Evolutionary conservation across 306 rosid species (phyloP).

Genomic region (Castanea sativa): DNA sequence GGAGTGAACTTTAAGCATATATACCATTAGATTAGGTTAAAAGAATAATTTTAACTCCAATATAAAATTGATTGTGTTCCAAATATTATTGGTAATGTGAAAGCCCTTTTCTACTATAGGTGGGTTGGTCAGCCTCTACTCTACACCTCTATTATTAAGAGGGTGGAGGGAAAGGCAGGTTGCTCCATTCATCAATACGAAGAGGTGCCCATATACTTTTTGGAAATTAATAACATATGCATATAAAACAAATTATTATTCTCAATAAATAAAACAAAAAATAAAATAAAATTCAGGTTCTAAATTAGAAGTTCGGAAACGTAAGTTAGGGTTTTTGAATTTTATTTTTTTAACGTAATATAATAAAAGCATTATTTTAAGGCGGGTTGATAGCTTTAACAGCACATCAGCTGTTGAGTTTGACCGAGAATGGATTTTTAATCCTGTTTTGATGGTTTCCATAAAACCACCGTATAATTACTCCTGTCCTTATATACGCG

Average conservation of each 20-base stretch:
- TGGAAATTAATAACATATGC: slow-evolving; percentile 4
- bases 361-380: slow-evolving; percentile 37
- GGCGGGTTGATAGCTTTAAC: slow-evolving; percentile 40
- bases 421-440: slow-evolving; percentile 56
- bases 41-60: no score
- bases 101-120: no score
- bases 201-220: slow-evolving; percentile 20
- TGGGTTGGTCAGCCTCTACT: no score
- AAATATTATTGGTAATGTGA: no score
- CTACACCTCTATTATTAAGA: no score
- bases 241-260: neutral
- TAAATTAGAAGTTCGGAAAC: slow-evolving; percentile 32
- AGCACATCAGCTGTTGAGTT: slow-evolving; percentile 52
- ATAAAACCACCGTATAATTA: slow-evolving; percentile 22
- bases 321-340: slow-evolving; percentile 35
- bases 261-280: no score
- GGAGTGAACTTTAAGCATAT: fast-evolving
- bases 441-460: slow-evolving; percentile 30
- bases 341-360: slow-evolving; percentile 22
- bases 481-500: slow-evolving; percentile 13
- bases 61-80: no score
- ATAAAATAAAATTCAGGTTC: slow-evolving; percentile 13
- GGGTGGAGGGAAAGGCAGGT: no score
- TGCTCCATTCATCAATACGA: slow-evolving; percentile 5
- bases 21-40: fast-evolving